Evolutionary conservation across 148 eudicot species (phyloP), one percentile per base, ranked within the genome.

Genomic region (Silene uniflora): DNA sequence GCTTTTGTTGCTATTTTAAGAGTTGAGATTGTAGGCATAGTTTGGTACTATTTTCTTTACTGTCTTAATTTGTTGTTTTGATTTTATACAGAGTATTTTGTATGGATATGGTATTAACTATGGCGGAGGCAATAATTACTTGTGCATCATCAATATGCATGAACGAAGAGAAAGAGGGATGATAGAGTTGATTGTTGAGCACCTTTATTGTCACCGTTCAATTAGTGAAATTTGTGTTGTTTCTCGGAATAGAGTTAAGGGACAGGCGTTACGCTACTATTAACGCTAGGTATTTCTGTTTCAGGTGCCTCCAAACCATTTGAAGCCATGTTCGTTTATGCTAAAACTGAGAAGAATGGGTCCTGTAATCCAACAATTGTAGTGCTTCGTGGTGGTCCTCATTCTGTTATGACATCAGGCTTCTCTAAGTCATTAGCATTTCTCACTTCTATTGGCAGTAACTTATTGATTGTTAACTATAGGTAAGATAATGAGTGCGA

Each of bases 321-420:
- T 83, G 98, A 94, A 79, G 96, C 96, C 19, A 90, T 92, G 76
- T 92, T 82, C 75, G 93, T 94, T 13, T 90, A 91, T 80, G 81
- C 91, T 72, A 89, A 86, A 72, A 70, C 81, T 29, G 82, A 82
- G 86, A 87, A 87, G 80, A 75, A 67, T 62, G 86, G 75, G 59
- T 79, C 76, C 44, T 79, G 78, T 68, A 82, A 87, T 73, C 98
- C 98, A 19, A 68, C 88, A 74, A 90, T 92, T 52, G 97, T 92
- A 73, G 78, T 92, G 32, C 89, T 94, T 80, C 98, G 92, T 72
- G 98, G 98, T 18, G 98, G 98, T 21, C 98, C 98, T 54, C 98
- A 94, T 69, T 55, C 85, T 76, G 83, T 82, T 54, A 88, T 86
- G 19, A 71, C 86, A 71, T 62, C 96, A 58, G 79, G 84, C 80